These are phyloP conservation scores for Botrytis tulipae DNA, from an alignment of 2,329 filamentous ascomycete species.

Conservation along the genomic window DNA sequence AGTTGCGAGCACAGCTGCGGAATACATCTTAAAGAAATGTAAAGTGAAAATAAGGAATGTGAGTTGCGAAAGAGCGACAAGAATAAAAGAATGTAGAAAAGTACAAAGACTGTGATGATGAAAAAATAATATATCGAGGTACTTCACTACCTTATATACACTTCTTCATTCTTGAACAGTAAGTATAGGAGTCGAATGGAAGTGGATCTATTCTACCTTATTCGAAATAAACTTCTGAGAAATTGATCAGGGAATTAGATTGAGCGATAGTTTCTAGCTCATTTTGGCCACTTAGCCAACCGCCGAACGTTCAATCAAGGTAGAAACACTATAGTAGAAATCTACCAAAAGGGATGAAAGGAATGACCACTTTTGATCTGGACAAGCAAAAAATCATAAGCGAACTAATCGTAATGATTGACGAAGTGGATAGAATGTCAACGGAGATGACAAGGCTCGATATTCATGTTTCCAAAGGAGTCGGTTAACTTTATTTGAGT, in stretches of 20 bases:
- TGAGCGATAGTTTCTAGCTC: neutral
- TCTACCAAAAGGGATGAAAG: neutral
- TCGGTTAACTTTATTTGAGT: conserved; percentile 8
- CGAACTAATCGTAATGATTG: conserved; percentile 1
- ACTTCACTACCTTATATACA: conserved; percentile 1
- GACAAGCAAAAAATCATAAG: neutral
- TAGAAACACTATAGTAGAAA: neutral
- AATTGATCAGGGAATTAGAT: neutral
- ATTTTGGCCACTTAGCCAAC: neutral
- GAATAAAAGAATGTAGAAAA: conserved; percentile 3
- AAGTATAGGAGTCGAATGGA: neutral
- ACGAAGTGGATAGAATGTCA: neutral
- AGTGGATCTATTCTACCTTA: neutral
- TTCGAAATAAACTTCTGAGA: neutral
- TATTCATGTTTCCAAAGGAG: conserved; percentile 9
- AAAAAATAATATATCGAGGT: neutral
- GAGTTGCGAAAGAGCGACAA: conserved; percentile 5
- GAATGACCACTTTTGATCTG: neutral
- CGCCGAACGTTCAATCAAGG: neutral
- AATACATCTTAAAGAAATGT: conserved; percentile 12
- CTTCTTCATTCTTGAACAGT: neutral
- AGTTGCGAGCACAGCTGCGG: conserved; percentile 17
- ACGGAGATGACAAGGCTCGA: conserved; percentile 11
- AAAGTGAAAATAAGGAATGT: neutral
- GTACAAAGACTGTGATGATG: conserved; percentile 12